Conservation (phyloP, 148 eudicot genomes). For the Oxyria digyna region DNA sequence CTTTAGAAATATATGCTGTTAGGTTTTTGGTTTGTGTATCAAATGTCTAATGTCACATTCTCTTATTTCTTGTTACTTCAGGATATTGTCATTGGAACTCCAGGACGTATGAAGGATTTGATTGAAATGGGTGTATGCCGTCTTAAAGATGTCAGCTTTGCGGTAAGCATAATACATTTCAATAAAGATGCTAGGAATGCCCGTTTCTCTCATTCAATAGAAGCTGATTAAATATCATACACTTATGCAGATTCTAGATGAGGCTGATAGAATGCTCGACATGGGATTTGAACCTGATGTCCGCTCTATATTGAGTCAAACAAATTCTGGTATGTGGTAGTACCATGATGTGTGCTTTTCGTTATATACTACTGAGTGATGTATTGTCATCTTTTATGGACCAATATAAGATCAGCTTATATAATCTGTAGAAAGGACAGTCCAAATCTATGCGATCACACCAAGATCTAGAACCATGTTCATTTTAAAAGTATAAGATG, state of each 20-base stretch:
- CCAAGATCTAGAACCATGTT: background rate
- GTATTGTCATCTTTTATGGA: background rate
- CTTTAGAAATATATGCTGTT: background rate
- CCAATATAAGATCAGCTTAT: background rate
- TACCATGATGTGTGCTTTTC: background rate
- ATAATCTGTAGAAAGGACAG: background rate
- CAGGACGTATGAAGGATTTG: constrained; percentile 91
- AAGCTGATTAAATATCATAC: background rate
- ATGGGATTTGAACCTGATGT: constrained; percentile 99
- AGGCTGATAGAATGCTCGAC: constrained; percentile 99
- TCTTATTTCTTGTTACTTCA: constrained; percentile 19
- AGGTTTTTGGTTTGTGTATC: background rate
- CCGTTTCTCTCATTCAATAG: background rate
- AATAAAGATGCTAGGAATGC: background rate
- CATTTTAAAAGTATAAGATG: background rate
- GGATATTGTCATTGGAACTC: constrained; percentile 97
- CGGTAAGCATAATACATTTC: constrained; percentile 37
- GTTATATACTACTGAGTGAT: background rate
- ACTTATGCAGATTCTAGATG: constrained; percentile 71
- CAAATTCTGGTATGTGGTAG: constrained; percentile 50
- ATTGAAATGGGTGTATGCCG: constrained; percentile 76
- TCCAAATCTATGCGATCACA: background rate
- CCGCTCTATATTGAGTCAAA: constrained; percentile 74
- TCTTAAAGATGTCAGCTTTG: constrained; percentile 73
- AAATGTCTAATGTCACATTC: background rate